These are phyloP conservation scores for Fusarium aywerte DNA, from an alignment of 2,329 filamentous ascomycete genomes.

Conservation along the genomic window DNA sequence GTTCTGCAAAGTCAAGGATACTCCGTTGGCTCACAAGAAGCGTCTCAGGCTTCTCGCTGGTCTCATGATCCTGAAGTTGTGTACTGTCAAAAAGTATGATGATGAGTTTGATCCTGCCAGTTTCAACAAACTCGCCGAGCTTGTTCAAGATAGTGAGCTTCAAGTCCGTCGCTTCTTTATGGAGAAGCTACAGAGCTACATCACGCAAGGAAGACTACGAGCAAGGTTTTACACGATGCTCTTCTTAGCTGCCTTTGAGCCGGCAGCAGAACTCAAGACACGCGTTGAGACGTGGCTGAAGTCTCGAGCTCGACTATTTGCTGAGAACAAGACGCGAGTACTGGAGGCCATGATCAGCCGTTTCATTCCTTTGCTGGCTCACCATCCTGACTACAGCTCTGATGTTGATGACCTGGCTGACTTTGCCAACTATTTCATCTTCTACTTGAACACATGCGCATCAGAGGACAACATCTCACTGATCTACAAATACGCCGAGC, in stretches of 20 bases:
- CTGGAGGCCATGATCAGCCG: slow-evolving; percentile 86
- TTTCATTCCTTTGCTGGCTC: slow-evolving; percentile 86
- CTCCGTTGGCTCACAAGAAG: slow-evolving; percentile 80
- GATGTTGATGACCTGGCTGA: slow-evolving; percentile 77
- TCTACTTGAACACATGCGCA: slow-evolving; percentile 84
- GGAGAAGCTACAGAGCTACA: slow-evolving; percentile 88
- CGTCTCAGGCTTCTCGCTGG: slow-evolving; percentile 85
- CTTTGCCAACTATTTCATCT: slow-evolving; percentile 88
- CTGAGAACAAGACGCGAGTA: slow-evolving; percentile 66
- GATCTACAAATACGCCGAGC: slow-evolving; percentile 91
- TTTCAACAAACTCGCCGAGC: slow-evolving; percentile 84
- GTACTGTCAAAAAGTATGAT: slow-evolving; percentile 79
- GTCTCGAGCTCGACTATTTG: slow-evolving; percentile 77
- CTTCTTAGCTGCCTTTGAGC: slow-evolving; percentile 93
- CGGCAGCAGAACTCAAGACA: slow-evolving; percentile 75
- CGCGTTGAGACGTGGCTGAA: slow-evolving; percentile 89
- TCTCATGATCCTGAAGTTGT: slow-evolving; percentile 85
- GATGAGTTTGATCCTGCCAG: slow-evolving; percentile 75
- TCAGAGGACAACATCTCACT: slow-evolving; percentile 88
- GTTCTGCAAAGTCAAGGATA: slow-evolving; percentile 77
- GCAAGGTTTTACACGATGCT: slow-evolving; percentile 88
- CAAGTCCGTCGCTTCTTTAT: slow-evolving; percentile 84
- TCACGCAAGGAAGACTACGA: slow-evolving; percentile 76
- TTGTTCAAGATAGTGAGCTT: slow-evolving; percentile 80
- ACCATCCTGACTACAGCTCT: slow-evolving; percentile 87